phyloP scores from a whole-genome alignment of 2,329 filamentous ascomycete genomes.

The Paecilomyces sp. region DNA sequence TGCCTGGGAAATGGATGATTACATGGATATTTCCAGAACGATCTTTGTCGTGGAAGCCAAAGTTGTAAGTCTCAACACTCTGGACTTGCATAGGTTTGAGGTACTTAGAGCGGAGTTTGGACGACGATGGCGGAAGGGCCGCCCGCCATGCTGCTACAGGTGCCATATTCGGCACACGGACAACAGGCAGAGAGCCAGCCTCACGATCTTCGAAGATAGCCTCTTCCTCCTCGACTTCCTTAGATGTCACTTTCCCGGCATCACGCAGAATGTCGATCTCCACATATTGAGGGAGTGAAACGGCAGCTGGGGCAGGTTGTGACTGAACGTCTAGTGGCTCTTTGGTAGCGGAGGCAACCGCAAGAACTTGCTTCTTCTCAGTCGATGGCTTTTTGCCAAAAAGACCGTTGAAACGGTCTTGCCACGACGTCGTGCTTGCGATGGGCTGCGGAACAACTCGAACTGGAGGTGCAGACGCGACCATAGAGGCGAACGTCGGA shows the following conservation, averaged over 20 bases:
- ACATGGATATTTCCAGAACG: slow-evolving; percentile 29
- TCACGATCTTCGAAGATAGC: slow-evolving; percentile 77
- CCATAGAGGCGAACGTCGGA: slow-evolving; percentile 39
- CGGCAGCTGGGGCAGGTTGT: slow-evolving; percentile 53
- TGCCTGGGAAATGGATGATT: slow-evolving; percentile 42
- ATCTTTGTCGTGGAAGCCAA: slow-evolving; percentile 32
- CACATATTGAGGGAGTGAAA: slow-evolving; percentile 55
- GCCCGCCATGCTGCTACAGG: slow-evolving; percentile 59
- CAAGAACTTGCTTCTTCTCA: slow-evolving; percentile 49
- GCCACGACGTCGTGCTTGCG: slow-evolving; percentile 55
- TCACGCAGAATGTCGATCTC: slow-evolving; percentile 30
- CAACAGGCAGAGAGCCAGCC: slow-evolving; percentile 67
- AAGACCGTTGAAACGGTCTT: slow-evolving; percentile 75
- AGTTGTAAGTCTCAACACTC: slow-evolving; percentile 38
- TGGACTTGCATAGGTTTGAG: slow-evolving; percentile 50
- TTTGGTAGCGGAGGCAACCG: slow-evolving; percentile 62
- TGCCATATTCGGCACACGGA: slow-evolving; percentile 58
- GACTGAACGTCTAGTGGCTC: slow-evolving; percentile 55
- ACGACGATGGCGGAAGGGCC: slow-evolving; percentile 31
- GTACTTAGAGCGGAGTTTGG: slow-evolving; percentile 36
- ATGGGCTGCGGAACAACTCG: slow-evolving; percentile 35
- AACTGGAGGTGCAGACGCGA: slow-evolving; percentile 29
- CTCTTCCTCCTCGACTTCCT: slow-evolving; percentile 69
- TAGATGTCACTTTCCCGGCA: slow-evolving; percentile 48
- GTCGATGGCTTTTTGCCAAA: slow-evolving; percentile 53